Conservation (phyloP, 176 grass and related monocot genomes). For the Oryza officinalis region DNA sequence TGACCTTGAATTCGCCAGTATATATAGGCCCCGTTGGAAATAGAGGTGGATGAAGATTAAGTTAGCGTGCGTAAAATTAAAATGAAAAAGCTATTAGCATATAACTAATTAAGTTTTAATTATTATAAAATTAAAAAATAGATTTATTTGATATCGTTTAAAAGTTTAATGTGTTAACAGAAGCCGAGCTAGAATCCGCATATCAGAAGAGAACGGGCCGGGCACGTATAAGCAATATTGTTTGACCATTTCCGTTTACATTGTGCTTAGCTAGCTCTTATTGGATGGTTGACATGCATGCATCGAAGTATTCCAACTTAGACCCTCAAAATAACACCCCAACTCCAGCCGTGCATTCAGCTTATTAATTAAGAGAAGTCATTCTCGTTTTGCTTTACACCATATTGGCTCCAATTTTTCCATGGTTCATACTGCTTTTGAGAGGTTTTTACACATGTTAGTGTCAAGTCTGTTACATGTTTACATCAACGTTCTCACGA, state of each 20-base stretch:
- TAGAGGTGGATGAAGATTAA: too few species aligned
- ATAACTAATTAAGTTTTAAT: too few species aligned
- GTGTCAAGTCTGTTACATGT: slow-evolving; percentile 7
- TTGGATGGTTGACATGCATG: neutral
- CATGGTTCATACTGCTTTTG: slow-evolving; percentile 40
- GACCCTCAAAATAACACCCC: neutral
- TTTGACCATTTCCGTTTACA: neutral
- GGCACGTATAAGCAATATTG: too few species aligned
- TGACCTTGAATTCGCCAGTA: neutral
- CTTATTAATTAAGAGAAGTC: slow-evolving; percentile 5
- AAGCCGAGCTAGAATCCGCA: too few species aligned
- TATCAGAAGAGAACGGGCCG: too few species aligned
- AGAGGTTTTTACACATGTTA: slow-evolving; percentile 22
- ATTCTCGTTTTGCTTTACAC: neutral
- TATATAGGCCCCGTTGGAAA: too few species aligned
- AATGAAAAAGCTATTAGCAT: too few species aligned
- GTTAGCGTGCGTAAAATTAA: too few species aligned
- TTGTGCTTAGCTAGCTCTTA: neutral
- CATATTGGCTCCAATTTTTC: neutral
- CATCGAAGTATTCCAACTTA: neutral
- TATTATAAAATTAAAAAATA: too few species aligned
- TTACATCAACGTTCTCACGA: slow-evolving; percentile 32
- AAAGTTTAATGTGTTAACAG: too few species aligned
- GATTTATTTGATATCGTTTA: too few species aligned
- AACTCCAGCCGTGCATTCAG: neutral